phyloP scores from a whole-genome alignment of 495 filamentous ascomycete genomes.

The Tuber indicum region DNA sequence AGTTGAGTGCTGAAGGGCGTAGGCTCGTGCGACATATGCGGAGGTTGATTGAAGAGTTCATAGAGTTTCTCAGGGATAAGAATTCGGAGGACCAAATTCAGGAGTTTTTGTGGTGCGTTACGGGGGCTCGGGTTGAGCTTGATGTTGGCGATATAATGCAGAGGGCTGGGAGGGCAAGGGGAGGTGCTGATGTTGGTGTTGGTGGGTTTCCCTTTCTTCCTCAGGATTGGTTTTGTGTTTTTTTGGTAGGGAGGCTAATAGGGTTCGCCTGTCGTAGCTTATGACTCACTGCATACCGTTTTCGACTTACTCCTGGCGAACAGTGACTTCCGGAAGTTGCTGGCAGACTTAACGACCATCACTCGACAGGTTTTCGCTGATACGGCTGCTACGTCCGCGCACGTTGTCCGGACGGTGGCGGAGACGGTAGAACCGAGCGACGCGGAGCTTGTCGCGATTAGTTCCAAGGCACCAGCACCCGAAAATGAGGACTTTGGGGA shows the following conservation, averaged over 20 bases:
- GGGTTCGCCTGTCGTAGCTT: conserved; percentile 50
- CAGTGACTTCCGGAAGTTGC: conserved; percentile 78
- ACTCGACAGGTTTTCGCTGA: conserved; percentile 81
- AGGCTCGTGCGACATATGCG: conserved; percentile 64
- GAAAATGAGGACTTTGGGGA: conserved; percentile 56
- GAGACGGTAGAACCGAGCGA: conserved; percentile 64
- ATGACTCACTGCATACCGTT: conserved; percentile 75
- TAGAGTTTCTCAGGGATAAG: conserved; percentile 71
- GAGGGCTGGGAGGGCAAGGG: conserved; percentile 58
- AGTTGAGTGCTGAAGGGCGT: conserved; percentile 69
- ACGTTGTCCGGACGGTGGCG: conserved; percentile 17
- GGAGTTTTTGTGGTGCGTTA: conserved; percentile 74
- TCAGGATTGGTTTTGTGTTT: conserved; percentile 2
- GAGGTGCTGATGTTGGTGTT: conserved; percentile 69
- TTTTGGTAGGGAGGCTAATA: background rate
- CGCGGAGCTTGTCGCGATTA: conserved; percentile 48
- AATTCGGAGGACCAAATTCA: conserved; percentile 81
- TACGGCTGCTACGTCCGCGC: conserved; percentile 61
- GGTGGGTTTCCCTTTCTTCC: conserved; percentile 49
- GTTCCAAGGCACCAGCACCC: conserved; percentile 50
- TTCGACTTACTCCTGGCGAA: conserved; percentile 79
- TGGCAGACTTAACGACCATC: conserved; percentile 72
- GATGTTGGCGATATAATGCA: conserved; percentile 61
- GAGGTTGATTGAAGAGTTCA: conserved; percentile 65
- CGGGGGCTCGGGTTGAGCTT: conserved; percentile 41